Evolutionary conservation across 2,329 filamentous ascomycete genomes (phyloP).

Genomic region (Claviceps pazoutovae): DNA sequence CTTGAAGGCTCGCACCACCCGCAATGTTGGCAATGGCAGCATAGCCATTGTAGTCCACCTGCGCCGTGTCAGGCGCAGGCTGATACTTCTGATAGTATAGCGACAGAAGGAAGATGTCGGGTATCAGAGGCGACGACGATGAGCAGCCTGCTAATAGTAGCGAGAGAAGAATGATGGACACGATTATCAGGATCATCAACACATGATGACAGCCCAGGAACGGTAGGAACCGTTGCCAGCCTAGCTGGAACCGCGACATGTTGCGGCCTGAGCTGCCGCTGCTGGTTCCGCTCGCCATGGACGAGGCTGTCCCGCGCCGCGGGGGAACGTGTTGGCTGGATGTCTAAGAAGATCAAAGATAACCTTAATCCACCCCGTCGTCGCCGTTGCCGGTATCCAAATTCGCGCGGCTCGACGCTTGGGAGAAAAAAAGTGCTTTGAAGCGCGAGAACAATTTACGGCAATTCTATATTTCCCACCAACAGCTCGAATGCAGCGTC

Average conservation of each 20-base stretch:
- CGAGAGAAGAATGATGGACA: constrained; percentile 86
- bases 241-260: constrained; percentile 28
- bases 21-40: constrained; percentile 83
- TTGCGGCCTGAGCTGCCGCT: constrained; percentile 12
- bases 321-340: neutral
- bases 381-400: neutral
- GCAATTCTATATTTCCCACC: too few relatives aligned
- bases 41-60: constrained; percentile 81
- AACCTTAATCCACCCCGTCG: neutral
- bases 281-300: constrained; percentile 11
- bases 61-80: constrained; percentile 67
- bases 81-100: constrained; percentile 87
- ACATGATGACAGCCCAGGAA: constrained; percentile 70
- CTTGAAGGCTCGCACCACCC: constrained; percentile 68
- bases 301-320: neutral
- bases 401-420: neutral
- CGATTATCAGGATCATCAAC: constrained; percentile 90
- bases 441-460: too few relatives aligned
- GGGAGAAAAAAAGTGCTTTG: neutral
- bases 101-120: constrained; percentile 93
- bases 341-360: neutral
- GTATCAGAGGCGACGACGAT: constrained; percentile 87
- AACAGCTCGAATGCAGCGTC: too few relatives aligned
- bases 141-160: constrained; percentile 90
- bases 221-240: constrained; percentile 50